A percentile compares a stretch with the other conserved stretches of the same genome.
These are phyloP conservation scores for Apiospora kogelbergensis DNA, from an alignment of 2,329 filamentous ascomycete species.

Conservation along the genomic window DNA sequence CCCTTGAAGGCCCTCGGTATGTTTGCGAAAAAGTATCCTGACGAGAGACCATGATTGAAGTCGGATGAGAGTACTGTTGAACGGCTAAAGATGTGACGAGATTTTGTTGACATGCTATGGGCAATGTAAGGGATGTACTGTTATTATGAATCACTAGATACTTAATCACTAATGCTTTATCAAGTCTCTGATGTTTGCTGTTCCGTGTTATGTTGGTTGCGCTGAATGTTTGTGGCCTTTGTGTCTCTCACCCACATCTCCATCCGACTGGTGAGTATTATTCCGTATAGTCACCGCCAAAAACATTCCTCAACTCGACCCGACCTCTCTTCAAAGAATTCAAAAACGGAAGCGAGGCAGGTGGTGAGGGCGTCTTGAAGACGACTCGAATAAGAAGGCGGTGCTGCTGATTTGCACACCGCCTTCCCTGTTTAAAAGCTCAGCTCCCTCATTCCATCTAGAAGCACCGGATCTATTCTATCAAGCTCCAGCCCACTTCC, in stretches of 20 bases:
- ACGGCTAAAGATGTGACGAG: not conserved
- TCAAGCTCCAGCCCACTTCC: slow-evolving; percentile 1
- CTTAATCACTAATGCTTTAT: not conserved
- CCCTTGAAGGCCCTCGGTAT: slow-evolving; percentile 91
- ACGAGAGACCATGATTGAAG: slow-evolving; percentile 50
- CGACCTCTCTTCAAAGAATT: too few species aligned
- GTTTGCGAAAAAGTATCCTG: slow-evolving; percentile 73
- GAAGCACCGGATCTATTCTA: slow-evolving; percentile 4
- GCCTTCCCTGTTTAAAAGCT: not conserved
- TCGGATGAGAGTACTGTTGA: not conserved
- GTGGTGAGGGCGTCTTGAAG: not conserved
- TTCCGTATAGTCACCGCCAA: too few species aligned
- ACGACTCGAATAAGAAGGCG: not conserved
- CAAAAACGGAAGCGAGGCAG: too few species aligned
- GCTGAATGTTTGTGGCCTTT: too few species aligned
- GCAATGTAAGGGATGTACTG: too few species aligned
- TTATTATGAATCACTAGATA: not conserved
- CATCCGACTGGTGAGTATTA: too few species aligned
- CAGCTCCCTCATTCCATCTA: not conserved
- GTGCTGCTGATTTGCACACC: not conserved
- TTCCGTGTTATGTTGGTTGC: not conserved
- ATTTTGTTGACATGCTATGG: not conserved
- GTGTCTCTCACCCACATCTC: too few species aligned
- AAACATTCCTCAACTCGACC: too few species aligned
- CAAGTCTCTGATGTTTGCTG: not conserved